These are phyloP conservation scores for Tetraselmis chui DNA, from an alignment of 139 green algal species.

Conservation along the genomic window DNA sequence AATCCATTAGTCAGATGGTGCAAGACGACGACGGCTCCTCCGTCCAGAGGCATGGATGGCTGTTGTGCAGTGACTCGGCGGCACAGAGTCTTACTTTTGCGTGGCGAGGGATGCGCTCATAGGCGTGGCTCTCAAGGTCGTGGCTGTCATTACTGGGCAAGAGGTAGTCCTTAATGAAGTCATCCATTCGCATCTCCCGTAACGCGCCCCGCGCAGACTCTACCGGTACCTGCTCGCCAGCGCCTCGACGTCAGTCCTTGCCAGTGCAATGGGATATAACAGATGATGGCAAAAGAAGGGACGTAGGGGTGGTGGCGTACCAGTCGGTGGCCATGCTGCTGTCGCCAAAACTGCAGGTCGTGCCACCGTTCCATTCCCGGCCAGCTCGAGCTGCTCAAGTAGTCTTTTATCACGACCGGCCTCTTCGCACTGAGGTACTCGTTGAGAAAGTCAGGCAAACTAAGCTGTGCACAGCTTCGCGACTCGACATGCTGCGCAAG, in stretches of 20 bases:
- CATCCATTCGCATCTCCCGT: neutral
- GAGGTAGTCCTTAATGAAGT: neutral
- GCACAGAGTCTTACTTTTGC: neutral
- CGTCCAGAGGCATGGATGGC: no score
- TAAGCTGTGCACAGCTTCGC: no score
- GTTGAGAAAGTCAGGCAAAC: neutral
- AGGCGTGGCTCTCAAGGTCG: neutral
- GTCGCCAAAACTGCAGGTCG: neutral
- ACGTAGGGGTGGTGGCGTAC: neutral
- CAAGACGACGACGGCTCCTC: no score
- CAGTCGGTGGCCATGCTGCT: neutral
- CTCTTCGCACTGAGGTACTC: neutral
- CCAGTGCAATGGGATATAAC: neutral
- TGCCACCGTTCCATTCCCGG: neutral
- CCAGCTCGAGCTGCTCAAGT: neutral
- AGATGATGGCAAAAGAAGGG: no score
- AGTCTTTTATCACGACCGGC: neutral
- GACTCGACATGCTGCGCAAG: no score
- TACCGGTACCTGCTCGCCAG: neutral
- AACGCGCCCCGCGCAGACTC: neutral
- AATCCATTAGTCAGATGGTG: no score
- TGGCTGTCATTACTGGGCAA: neutral
- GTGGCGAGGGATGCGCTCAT: neutral
- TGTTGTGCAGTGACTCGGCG: no score
- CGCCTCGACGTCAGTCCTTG: no score